Evolutionary conservation across 495 filamentous ascomycete species (phyloP).

Genomic region (Xylaria intraflava): DNA sequence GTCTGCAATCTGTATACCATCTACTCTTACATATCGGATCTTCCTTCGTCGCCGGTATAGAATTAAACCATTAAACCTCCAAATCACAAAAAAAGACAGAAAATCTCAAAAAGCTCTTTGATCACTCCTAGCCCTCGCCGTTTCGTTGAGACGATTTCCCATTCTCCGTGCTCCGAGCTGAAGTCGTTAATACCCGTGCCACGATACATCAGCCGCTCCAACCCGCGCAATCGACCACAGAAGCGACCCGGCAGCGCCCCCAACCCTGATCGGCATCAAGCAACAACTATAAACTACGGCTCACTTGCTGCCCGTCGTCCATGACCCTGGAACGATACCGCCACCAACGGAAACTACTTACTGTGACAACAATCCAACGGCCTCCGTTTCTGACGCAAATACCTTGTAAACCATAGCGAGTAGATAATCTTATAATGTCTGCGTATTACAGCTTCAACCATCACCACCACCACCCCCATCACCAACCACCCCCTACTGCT

Average conservation of each 20-base stretch:
- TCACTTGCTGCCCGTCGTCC: conserved; percentile 4
- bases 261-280: conserved; percentile 19
- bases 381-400: conserved; percentile 4
- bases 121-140: not conserved
- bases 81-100: not conserved
- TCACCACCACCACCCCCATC: conserved; percentile 49
- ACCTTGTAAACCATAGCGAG: conserved; percentile 10
- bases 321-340: not conserved
- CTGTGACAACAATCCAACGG: conserved; percentile 2
- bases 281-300: conserved; percentile 9
- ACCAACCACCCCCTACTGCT: conserved; percentile 50
- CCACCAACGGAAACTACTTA: conserved; percentile 1
- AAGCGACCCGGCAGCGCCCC: conserved; percentile 18
- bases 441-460: conserved; percentile 66
- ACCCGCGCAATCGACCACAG: conserved; percentile 16
- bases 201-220: conserved; percentile 8
- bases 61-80: conserved; percentile 4
- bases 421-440: conserved; percentile 55
- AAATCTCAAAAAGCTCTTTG: conserved; percentile 8
- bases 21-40: conserved; percentile 8
- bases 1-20: conserved; percentile 16
- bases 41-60: conserved; percentile 1
- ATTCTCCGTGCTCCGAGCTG: conserved; percentile 10
- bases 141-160: conserved; percentile 10
- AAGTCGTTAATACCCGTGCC: conserved; percentile 21